Base-by-base conservation (phyloP, 2,329 filamentous ascomycete genomes). In the Whalleya microplaca region DNA sequence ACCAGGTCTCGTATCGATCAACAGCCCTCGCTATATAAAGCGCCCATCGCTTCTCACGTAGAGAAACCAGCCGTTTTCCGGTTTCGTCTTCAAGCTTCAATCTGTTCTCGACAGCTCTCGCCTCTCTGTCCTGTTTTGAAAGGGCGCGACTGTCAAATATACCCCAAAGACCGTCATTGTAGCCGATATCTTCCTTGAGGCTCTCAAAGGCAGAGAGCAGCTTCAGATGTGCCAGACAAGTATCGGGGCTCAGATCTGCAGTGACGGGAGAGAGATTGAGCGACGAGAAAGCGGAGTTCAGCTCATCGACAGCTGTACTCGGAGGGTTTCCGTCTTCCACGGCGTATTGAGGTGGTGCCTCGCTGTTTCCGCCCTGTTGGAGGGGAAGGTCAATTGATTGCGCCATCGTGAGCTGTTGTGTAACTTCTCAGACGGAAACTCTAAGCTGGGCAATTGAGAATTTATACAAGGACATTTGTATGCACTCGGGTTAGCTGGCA, bases 31-130 rank as follows among this genome's bases (percentile, higher is more conserved):
- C 80, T 4, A 91, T 80, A 68, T 85, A 92, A 9, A 92, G 69
- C 0, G 83, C 82, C 90, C 90, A 92, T 68, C 89, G 77, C 75
- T 91, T 91, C 74, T 92, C 89, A 14, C 85, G 78, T 27, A 90
- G 74, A 48, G 78, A 77, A 51, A 81, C 80, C 14, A 85, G 73
- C 2, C 76, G 73, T 59, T 75, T 74, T 50, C 73, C 71, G 10
- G 69, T 70, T n/a, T 75, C 66, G 1, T 74, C 71, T 7, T 74
- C 69, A n/a, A 64, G 56, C 21, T 63, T 58, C 10, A 50, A 19
- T 8, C 48, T 51, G 8, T 64, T 63, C 18, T 63, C 55, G 14
- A 45, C 42, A 9, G 44, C 53, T 23, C 51, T 54, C 14, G 45
- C 48, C 27, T 61, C 49, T 41, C 32, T 54, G 32, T 62, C 59